phyloP scores from a whole-genome alignment of 495 filamentous ascomycete species.

The Penicillium steckii region DNA sequence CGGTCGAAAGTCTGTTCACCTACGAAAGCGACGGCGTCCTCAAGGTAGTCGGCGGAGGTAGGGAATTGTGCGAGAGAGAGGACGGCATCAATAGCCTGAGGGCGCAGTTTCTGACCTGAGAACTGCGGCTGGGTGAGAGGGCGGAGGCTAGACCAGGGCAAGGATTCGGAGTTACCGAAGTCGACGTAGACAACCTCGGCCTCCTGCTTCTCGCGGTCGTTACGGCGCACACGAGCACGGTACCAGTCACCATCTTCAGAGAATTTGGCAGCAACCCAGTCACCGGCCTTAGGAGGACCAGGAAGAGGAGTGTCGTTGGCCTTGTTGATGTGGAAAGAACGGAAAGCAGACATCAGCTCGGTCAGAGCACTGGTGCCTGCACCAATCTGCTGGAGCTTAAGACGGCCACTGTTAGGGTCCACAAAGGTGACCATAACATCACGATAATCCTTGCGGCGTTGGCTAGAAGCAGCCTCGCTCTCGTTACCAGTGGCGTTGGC shows the following conservation, averaged over 20 bases:
- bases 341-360: constrained; percentile 84
- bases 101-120: constrained; percentile 69
- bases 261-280: constrained; percentile 87
- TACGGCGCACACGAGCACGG: constrained; percentile 83
- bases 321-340: constrained; percentile 75
- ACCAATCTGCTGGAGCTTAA: constrained; percentile 89
- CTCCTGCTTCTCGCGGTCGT: constrained; percentile 84
- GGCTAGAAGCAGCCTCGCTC: constrained; percentile 35
- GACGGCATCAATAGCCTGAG: constrained; percentile 83
- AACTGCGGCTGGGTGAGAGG: constrained; percentile 78
- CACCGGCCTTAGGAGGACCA: constrained; percentile 83
- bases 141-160: constrained; percentile 80
- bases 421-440: constrained; percentile 90
- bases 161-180: constrained; percentile 89
- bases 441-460: constrained; percentile 80
- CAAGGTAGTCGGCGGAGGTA: constrained; percentile 69
- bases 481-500: constrained; percentile 50
- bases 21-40: constrained; percentile 72
- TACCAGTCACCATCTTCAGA: constrained; percentile 89
- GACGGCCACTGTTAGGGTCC: constrained; percentile 63
- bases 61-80: constrained; percentile 92
- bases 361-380: constrained; percentile 78
- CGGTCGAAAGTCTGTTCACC: constrained; percentile 62
- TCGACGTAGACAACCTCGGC: constrained; percentile 93
- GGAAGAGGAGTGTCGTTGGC: constrained; percentile 69